A percentile compares a stretch with the other conserved stretches of the same genome.
phyloP scores from a whole-genome alignment of 2,329 filamentous ascomycete genomes.

The Trichoderma atroviride region DNA sequence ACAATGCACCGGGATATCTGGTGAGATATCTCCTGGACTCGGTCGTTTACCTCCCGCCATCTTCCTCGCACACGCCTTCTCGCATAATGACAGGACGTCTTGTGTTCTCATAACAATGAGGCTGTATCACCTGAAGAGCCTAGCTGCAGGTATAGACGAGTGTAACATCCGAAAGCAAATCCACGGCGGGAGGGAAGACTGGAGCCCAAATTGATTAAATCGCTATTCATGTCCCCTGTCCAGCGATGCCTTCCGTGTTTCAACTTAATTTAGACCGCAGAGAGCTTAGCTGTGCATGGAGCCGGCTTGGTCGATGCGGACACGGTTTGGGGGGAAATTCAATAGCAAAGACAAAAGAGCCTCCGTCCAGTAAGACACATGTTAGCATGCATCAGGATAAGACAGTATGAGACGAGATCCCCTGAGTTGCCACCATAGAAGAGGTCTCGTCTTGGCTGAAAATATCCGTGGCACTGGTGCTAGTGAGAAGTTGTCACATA shows the following conservation, averaged over 20 bases:
- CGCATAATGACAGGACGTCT: conserved; percentile 28
- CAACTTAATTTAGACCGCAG: conserved; percentile 26
- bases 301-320: not conserved
- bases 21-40: conserved; percentile 22
- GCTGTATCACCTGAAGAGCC: conserved; percentile 23
- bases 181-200: not conserved
- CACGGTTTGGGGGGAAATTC: no score
- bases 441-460: not conserved
- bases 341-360: not conserved
- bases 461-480: conserved; percentile 1
- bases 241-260: conserved; percentile 24
- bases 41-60: conserved; percentile 11
- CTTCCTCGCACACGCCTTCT: conserved; percentile 23
- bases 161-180: conserved; percentile 21
- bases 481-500: conserved; percentile 27
- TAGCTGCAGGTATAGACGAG: conserved; percentile 28
- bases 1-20: conserved; percentile 18
- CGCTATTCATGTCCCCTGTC: conserved; percentile 7
- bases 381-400: conserved; percentile 21
- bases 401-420: conserved; percentile 19
- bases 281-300: not conserved
- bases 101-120: conserved; percentile 9
- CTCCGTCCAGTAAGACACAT: conserved; percentile 13
- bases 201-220: not conserved
- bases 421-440: not conserved